Evolutionary conservation across 768 basidiomycete genomes (phyloP).

Genomic region (Pleurotus pulmonarius): DNA sequence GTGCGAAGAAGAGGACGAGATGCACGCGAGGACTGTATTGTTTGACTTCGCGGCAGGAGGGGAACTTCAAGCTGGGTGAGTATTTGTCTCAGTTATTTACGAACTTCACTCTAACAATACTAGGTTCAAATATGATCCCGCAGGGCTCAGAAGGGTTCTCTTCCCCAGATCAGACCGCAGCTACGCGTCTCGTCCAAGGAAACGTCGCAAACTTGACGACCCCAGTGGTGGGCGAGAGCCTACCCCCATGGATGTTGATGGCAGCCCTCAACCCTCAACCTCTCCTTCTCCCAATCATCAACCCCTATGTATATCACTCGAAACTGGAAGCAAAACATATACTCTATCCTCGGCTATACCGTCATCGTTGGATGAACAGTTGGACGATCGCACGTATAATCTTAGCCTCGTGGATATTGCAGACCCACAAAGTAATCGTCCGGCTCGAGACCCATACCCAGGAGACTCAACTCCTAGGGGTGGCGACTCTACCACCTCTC

Average conservation of each 20-base stretch:
- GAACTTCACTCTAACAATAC: conserved; percentile 1
- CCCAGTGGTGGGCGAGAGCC: conserved; percentile 3
- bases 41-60: conserved; percentile 22
- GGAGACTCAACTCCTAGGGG: neutral
- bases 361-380: conserved; percentile 14
- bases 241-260: conserved; percentile 13
- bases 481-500: neutral
- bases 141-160: conserved; percentile 35
- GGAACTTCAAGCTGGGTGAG: conserved; percentile 42
- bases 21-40: conserved; percentile 25
- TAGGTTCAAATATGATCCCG: conserved; percentile 54
- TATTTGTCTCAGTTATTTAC: conserved; percentile 8
- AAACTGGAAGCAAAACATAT: conserved; percentile 38
- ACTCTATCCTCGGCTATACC: conserved; percentile 24
- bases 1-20: conserved; percentile 24
- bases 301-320: conserved; percentile 25
- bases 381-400: conserved; percentile 23
- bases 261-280: neutral
- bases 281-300: neutral
- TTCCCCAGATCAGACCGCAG: conserved; percentile 30
- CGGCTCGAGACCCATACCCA: neutral
- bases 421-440: conserved; percentile 9
- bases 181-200: conserved; percentile 21
- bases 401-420: conserved; percentile 34
- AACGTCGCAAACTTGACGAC: conserved; percentile 25